Conservation (phyloP, 441 rosid genomes). For the Erodium trifolium region DNA sequence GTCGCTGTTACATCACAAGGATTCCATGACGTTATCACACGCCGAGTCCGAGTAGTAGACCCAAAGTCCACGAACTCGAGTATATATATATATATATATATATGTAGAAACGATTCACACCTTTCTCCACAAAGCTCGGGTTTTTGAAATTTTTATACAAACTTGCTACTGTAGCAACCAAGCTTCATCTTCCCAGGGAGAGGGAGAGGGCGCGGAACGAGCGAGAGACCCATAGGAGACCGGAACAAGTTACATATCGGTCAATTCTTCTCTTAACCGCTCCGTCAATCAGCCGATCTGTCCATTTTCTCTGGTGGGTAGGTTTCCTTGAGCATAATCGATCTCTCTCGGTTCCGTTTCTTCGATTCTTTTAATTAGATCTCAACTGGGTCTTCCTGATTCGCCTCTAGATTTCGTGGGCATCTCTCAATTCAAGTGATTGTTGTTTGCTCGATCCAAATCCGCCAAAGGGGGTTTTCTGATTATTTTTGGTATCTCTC, state of each 20-base stretch:
- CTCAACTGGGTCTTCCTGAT: constrained; percentile 1
- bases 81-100: no score
- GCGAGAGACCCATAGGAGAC: not conserved
- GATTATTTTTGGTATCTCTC: not conserved
- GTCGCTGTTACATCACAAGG: not conserved
- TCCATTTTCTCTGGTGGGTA: no score
- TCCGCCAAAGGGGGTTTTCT: not conserved
- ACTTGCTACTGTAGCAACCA: not conserved
- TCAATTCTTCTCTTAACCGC: not conserved
- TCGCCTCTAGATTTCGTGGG: not conserved
- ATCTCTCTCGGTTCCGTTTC: not conserved
- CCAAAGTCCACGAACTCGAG: not conserved
- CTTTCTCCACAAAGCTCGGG: not conserved
- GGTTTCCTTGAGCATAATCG: not conserved
- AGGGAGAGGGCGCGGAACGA: not conserved
- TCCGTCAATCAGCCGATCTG: no score
- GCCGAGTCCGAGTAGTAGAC: not conserved
- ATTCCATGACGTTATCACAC: not conserved
- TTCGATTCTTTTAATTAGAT: not conserved
- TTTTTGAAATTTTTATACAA: not conserved
- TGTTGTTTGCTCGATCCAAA: constrained; percentile 4
- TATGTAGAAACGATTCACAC: not conserved
- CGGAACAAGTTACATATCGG: not conserved
- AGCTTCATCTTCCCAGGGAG: not conserved
- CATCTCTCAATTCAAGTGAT: not conserved